A percentile compares a stretch with the other conserved stretches of the same genome.
These are phyloP conservation scores for Ligustrum vulgare DNA, from an alignment of 257 asterid genomes.

Conservation along the genomic window DNA sequence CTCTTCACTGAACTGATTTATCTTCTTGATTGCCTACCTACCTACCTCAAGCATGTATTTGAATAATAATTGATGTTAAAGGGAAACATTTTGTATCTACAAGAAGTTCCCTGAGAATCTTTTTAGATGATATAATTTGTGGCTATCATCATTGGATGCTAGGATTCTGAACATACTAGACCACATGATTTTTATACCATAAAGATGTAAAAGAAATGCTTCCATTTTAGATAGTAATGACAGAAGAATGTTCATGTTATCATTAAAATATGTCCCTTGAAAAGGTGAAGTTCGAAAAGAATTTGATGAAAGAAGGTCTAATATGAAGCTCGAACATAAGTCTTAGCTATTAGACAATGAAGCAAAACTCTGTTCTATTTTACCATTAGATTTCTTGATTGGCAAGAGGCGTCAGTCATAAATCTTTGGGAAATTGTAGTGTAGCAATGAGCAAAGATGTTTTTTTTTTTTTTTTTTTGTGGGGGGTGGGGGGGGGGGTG, in stretches of 20 bases:
- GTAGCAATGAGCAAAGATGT: not conserved
- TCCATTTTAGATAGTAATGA: not conserved
- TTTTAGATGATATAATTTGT: not conserved
- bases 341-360: not conserved
- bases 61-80: not conserved
- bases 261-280: not conserved
- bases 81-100: not conserved
- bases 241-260: not conserved
- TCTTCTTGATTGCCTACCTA: slow-evolving; percentile 6
- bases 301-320: not conserved
- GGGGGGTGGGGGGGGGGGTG: not conserved
- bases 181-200: not conserved
- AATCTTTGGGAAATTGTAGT: not conserved
- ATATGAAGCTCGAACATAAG: not conserved
- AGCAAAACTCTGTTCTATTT: not conserved
- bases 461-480: too few relatives aligned
- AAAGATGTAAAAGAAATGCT: not conserved
- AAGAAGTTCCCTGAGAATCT: not conserved
- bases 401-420: not conserved
- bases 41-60: not conserved
- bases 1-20: not conserved
- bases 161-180: not conserved
- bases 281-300: not conserved
- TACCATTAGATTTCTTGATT: not conserved
- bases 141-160: not conserved